Conservation (phyloP, 2,329 filamentous ascomycete genomes). For the Ceratocystis eucalypticola region DNA sequence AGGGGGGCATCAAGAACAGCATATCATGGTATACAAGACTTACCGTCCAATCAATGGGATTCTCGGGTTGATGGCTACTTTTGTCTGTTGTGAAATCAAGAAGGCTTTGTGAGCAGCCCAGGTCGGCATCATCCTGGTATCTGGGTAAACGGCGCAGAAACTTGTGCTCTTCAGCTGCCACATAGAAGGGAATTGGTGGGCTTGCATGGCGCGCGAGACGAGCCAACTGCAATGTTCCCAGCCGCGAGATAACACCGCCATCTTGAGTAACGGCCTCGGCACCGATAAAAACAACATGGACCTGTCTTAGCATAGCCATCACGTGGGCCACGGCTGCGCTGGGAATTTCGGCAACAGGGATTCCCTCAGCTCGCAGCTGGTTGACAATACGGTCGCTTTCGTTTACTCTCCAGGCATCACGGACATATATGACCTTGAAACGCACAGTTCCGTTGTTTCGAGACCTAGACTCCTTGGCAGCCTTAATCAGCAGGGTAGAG, state of each 20-base stretch:
- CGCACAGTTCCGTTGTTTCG: slow-evolving; percentile 43
- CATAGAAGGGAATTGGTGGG: slow-evolving; percentile 59
- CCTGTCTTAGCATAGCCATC: slow-evolving; percentile 40
- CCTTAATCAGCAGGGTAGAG: slow-evolving; percentile 58
- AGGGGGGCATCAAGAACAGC: not conserved
- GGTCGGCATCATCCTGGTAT: slow-evolving; percentile 52
- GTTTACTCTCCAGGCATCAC: slow-evolving; percentile 39
- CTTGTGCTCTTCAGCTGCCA: slow-evolving; percentile 91
- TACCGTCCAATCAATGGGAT: slow-evolving; percentile 59
- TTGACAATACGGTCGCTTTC: slow-evolving; percentile 61
- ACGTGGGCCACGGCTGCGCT: slow-evolving; percentile 61
- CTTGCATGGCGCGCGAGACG: slow-evolving; percentile 56
- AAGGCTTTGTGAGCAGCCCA: slow-evolving; percentile 65
- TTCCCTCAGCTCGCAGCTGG: slow-evolving; percentile 55
- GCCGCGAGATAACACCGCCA: slow-evolving; percentile 76
- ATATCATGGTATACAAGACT: slow-evolving; percentile 23
- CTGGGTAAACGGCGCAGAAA: slow-evolving; percentile 69
- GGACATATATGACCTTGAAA: slow-evolving; percentile 74
- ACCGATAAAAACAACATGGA: slow-evolving; percentile 54
- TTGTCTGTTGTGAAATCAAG: slow-evolving; percentile 54
- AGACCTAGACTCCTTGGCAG: slow-evolving; percentile 34
- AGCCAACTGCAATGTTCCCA: slow-evolving; percentile 79
- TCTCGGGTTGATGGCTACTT: slow-evolving; percentile 32
- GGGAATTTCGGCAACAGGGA: slow-evolving; percentile 58
- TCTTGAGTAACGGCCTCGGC: slow-evolving; percentile 87